phyloP scores from a whole-genome alignment of 257 asterid species.

The Gardenia jasminoides region DNA sequence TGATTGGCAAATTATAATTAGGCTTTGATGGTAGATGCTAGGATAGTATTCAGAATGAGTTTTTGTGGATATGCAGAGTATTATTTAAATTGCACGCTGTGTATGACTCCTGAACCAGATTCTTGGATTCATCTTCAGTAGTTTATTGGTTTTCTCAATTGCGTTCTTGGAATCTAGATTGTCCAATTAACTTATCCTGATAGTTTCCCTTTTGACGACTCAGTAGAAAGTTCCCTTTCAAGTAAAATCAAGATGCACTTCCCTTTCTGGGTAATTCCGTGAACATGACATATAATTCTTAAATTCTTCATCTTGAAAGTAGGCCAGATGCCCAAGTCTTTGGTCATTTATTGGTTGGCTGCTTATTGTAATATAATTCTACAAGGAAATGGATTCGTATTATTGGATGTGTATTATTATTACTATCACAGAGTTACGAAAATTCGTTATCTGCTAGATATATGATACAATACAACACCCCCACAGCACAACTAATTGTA shows the following conservation, averaged over 20 bases:
- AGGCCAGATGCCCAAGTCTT: too few relatives aligned
- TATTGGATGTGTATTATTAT: too few relatives aligned
- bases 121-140: slow-evolving; percentile 19
- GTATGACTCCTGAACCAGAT: not conserved
- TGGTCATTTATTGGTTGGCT: not conserved
- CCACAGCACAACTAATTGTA: too few relatives aligned
- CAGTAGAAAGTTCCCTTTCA: not conserved
- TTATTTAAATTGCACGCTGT: not conserved
- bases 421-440: too few relatives aligned
- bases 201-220: slow-evolving; percentile 11
- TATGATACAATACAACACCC: too few relatives aligned
- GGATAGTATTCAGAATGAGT: not conserved
- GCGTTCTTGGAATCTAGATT: not conserved
- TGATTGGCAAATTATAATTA: not conserved
- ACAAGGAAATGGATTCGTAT: too few relatives aligned
- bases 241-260: not conserved
- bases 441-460: too few relatives aligned
- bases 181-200: slow-evolving; percentile 8
- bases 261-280: not conserved
- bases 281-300: too few relatives aligned
- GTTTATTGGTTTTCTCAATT: slow-evolving; percentile 6
- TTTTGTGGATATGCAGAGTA: not conserved
- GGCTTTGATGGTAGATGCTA: not conserved
- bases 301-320: too few relatives aligned
- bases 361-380: not conserved